Percentiles rank a stretch among this genome's conserved stretches.
phyloP scores from a whole-genome alignment of 108 stramenopile species.

The Schizochytrium sp. region DNA sequence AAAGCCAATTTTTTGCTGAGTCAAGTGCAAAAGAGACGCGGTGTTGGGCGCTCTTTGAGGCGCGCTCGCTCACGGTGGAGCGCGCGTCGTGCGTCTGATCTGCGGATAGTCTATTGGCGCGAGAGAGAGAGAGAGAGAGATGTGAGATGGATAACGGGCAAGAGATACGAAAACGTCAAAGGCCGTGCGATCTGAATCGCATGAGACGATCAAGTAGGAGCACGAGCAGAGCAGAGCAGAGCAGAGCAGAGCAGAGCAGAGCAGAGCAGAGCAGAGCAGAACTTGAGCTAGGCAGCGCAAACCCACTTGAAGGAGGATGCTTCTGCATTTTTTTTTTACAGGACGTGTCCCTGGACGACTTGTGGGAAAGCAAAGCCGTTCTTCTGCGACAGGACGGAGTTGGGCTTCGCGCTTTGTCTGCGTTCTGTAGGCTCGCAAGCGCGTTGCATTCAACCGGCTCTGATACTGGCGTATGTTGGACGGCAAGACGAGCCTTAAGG shows the following conservation, averaged over 20 bases:
- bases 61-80: background rate
- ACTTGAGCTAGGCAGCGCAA: background rate
- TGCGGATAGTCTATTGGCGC: background rate
- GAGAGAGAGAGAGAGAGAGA: no score
- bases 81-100: background rate
- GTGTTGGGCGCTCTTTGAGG: background rate
- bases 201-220: no score
- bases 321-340: background rate
- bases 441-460: background rate
- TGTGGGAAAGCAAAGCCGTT: background rate
- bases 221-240: no score
- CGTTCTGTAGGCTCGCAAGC: background rate
- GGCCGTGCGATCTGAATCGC: background rate
- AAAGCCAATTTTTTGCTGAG: conserved; percentile 6
- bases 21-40: background rate
- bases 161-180: background rate
- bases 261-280: no score
- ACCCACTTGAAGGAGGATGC: background rate
- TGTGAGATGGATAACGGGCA: background rate
- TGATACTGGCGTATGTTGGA: background rate
- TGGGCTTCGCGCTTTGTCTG: background rate
- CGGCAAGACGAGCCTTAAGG: background rate
- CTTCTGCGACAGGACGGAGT: background rate
- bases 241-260: no score
- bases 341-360: background rate